Conservation (phyloP, 805 yeast genomes). For the Yarrowia sp. region DNA sequence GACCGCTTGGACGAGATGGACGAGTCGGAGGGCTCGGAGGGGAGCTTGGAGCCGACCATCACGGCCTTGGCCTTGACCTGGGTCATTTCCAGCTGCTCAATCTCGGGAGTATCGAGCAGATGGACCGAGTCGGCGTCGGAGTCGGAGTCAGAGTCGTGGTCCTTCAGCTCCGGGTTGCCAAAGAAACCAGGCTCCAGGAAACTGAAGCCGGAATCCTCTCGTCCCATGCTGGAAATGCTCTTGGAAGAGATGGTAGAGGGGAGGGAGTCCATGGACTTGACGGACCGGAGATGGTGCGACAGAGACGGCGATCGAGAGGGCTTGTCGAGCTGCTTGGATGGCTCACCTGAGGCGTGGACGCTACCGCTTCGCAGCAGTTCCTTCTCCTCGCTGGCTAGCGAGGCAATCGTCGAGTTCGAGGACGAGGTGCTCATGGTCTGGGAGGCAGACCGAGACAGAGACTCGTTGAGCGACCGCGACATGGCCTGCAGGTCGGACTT, state of each 20-base stretch:
- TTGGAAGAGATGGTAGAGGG: slow-evolving; percentile 15
- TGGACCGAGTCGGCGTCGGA: slow-evolving; percentile 1
- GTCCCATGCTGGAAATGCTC: background rate
- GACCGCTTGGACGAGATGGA: slow-evolving; percentile 9
- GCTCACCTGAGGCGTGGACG: background rate
- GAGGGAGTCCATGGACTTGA: slow-evolving; percentile 17
- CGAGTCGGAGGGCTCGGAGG: background rate
- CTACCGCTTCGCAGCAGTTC: slow-evolving; percentile 1
- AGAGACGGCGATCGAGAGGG: background rate
- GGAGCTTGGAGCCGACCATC: slow-evolving; percentile 2
- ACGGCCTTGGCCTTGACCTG: slow-evolving; percentile 22
- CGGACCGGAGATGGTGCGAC: background rate
- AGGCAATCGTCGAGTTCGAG: background rate
- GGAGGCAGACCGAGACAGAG: background rate
- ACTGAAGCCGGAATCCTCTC: slow-evolving; percentile 2
- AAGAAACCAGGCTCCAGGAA: slow-evolving; percentile 17
- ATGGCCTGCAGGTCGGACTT: slow-evolving; percentile 18
- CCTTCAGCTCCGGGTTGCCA: background rate
- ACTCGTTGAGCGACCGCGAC: slow-evolving; percentile 16
- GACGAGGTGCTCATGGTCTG: slow-evolving; percentile 1
- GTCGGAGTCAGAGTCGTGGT: background rate
- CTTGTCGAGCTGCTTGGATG: background rate
- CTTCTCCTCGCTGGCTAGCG: background rate
- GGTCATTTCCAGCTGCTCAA: slow-evolving; percentile 20
- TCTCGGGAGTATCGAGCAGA: slow-evolving; percentile 4